Evolutionary conservation across 495 filamentous ascomycete genomes (phyloP).

Genomic region (Neurospora tetraspora): DNA sequence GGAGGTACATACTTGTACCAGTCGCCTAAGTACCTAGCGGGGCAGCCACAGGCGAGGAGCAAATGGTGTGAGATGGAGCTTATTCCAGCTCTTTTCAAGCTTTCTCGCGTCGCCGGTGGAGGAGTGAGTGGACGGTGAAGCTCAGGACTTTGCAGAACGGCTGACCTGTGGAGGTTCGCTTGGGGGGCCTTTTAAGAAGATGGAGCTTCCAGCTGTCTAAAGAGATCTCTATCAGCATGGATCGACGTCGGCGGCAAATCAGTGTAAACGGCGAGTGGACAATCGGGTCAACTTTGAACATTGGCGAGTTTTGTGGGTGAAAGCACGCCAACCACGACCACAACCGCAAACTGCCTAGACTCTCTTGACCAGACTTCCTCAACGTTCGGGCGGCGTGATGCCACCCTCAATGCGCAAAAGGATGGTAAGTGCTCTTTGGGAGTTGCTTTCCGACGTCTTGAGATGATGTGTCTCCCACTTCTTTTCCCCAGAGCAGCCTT

Average conservation of each 20-base stretch:
- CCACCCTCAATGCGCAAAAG: neutral
- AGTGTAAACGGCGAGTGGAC: neutral
- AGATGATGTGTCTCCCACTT: neutral
- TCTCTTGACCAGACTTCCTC: neutral
- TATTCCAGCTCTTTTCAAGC: neutral
- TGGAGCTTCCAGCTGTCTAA: neutral
- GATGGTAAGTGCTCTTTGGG: neutral
- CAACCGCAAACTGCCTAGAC: neutral
- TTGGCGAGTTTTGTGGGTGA: neutral
- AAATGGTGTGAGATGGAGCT: neutral
- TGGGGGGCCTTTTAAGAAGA: neutral
- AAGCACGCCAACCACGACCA: neutral
- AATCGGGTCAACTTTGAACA: neutral
- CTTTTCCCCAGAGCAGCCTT: neutral
- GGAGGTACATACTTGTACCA: conserved; percentile 1
- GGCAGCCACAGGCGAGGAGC: neutral
- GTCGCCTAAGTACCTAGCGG: neutral
- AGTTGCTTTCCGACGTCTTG: neutral
- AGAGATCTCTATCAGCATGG: neutral
- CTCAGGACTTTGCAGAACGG: neutral
- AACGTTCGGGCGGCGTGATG: neutral
- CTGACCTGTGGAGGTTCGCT: neutral
- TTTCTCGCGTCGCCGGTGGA: neutral
- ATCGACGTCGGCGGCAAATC: neutral
- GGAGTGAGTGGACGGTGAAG: neutral